Conservation (phyloP, 768 basidiomycete genomes). For the Tylopilus plumbeoviolaceoides region DNA sequence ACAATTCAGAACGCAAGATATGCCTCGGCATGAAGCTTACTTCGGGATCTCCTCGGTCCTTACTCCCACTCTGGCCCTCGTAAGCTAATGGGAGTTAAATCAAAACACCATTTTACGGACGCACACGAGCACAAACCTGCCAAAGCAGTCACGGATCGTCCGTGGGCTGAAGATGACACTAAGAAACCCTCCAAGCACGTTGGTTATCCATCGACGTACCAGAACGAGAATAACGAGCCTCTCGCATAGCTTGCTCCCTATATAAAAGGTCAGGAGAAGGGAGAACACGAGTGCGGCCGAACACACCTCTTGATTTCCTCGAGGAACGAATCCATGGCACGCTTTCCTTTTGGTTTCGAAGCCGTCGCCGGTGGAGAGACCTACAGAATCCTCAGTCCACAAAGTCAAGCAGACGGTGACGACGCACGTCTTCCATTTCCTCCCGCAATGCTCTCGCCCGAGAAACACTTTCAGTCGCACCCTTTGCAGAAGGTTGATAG, state of each 20-base stretch:
- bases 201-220: constrained; percentile 35
- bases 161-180: constrained; percentile 40
- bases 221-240: constrained; percentile 74
- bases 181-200: not conserved
- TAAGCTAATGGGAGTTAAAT: constrained; percentile 49
- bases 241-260: constrained; percentile 91
- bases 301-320: constrained; percentile 91
- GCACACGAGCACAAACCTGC: constrained; percentile 54
- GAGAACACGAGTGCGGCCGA: not conserved
- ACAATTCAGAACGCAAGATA: constrained; percentile 3
- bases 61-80: constrained; percentile 86
- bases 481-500: constrained; percentile 43
- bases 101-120: not conserved
- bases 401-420: not conserved
- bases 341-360: constrained; percentile 85
- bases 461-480: constrained; percentile 27
- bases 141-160: constrained; percentile 84
- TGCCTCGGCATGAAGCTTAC: constrained; percentile 36
- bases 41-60: constrained; percentile 84
- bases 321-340: constrained; percentile 94
- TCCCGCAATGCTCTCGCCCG: constrained; percentile 30
- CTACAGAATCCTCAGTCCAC: constrained; percentile 29
- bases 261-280: constrained; percentile 1
- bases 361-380: constrained; percentile 52
- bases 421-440: constrained; percentile 33